Base-by-base conservation (phyloP, 768 basidiomycete genomes). In the Chalciporus piperatus region DNA sequence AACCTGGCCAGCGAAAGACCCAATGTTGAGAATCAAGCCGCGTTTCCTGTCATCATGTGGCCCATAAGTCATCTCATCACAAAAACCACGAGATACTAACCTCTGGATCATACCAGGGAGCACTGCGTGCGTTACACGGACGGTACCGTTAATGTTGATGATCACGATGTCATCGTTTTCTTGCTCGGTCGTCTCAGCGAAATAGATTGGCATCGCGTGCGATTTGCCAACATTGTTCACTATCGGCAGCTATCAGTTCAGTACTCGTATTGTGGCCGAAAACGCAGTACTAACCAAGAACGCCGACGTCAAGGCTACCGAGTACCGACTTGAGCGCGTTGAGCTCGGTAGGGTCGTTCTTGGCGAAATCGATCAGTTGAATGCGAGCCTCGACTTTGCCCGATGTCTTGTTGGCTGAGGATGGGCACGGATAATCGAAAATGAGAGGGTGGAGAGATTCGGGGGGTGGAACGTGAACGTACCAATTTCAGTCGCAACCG, bases 151-250 rank as follows among this genome's bases (percentile, higher is more conserved):
- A 55, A 96, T 74, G 69, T 98, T 99, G 67, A 98, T 88, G 14
- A 81, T 70, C 41, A 97, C 73, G 58, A 98, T 97, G 57, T 85
- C 84, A n/a, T 78, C 74, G 44, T 92, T 83, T 68, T 97, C 96
- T 52, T 84, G 76, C 44, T 76, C 72, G 0, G 81, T 73, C 1
- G 85, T 87, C 48, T 97, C 92, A 50, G 80, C 77, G 60, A 96
- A 89, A 66, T 93, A 84, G 1, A 78, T 81, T 1, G 96, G 96
- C 77, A 92, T 87, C 17, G 78, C 67, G 65, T 96, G 91, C 1
- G 92, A 95, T 67, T 85, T 87, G 45, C 97, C 97, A 58, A 95
- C 97, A 59, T 97, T 98, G 75, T 99, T 98, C 38, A 99, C 94
- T 95, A 58, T 35, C n/a, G 11, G 23, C 1, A 13, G 17, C 2